These are phyloP conservation scores for Globisporangium nagaii DNA, from an alignment of 352 stramenopile species.

Conservation along the genomic window DNA sequence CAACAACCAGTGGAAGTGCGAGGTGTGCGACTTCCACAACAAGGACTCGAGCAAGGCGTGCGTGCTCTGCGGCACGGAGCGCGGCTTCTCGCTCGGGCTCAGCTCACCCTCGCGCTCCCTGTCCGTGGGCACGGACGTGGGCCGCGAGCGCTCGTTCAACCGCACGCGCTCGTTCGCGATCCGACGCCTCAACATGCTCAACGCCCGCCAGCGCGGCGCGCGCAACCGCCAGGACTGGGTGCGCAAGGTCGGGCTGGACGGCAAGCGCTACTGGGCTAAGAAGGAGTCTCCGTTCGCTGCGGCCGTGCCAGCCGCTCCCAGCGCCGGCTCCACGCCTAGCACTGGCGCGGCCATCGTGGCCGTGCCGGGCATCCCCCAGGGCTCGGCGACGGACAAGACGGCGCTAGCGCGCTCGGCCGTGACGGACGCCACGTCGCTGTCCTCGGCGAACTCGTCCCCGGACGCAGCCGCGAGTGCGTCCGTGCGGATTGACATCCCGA, in stretches of 20 bases:
- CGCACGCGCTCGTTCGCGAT: constrained; percentile 83
- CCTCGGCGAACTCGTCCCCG: constrained; percentile 7
- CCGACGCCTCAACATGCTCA: constrained; percentile 85
- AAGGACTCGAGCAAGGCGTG: constrained; percentile 72
- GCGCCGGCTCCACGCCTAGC: background rate
- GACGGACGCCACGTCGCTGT: constrained; percentile 13
- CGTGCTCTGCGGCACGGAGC: constrained; percentile 78
- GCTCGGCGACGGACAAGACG: constrained; percentile 6
- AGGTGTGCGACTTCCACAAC: constrained; percentile 88
- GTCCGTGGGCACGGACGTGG: constrained; percentile 36
- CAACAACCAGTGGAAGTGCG: constrained; percentile 80
- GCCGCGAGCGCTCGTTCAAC: constrained; percentile 70
- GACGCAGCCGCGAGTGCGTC: background rate
- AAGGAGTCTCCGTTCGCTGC: constrained; percentile 46
- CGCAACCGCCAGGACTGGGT: constrained; percentile 83
- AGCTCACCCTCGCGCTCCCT: constrained; percentile 35
- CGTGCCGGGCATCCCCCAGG: background rate
- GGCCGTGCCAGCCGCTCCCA: background rate
- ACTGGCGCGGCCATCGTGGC: constrained; percentile 3
- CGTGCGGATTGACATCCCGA: constrained; percentile 37
- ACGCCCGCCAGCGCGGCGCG: constrained; percentile 68
- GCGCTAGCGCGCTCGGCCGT: constrained; percentile 5
- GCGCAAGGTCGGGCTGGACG: constrained; percentile 72
- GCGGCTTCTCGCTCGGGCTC: constrained; percentile 69
- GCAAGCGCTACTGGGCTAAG: constrained; percentile 82